phyloP scores from a whole-genome alignment of 202 grass and related monocot genomes.

The Carex sylvatica region DNA sequence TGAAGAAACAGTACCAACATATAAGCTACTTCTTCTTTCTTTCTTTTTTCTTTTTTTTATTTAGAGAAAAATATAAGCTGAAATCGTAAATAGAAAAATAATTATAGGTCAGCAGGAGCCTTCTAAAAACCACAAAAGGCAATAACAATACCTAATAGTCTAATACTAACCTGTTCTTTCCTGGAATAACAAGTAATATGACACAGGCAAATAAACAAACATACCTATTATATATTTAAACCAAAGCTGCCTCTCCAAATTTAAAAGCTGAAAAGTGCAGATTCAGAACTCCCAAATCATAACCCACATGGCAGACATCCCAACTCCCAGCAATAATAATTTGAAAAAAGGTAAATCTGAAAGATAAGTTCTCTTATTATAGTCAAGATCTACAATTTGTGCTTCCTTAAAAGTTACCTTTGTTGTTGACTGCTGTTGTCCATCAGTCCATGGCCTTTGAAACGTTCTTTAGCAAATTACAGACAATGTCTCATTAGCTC shows the following conservation, averaged over 20 bases:
- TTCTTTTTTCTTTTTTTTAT: no score
- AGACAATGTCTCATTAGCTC: not conserved
- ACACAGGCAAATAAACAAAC: conserved; percentile 14
- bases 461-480: conserved; percentile 1
- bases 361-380: not conserved
- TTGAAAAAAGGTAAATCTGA: not conserved
- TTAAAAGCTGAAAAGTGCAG: conserved; percentile 14
- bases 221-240: not conserved
- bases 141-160: not conserved
- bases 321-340: not conserved
- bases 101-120: not conserved
- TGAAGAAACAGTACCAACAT: not conserved
- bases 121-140: not conserved
- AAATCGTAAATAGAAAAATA: not conserved
- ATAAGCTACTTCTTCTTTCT: not conserved
- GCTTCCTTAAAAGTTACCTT: not conserved
- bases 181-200: not conserved
- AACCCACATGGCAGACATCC: conserved; percentile 1
- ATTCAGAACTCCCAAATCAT: not conserved
- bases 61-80: not conserved
- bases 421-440: not conserved
- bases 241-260: not conserved
- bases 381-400: not conserved
- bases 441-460: not conserved
- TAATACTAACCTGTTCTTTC: not conserved